Evolutionary conservation across 2,329 filamentous ascomycete species (phyloP), one percentile per base, ranked within the genome.

Genomic region (Colletotrichum paranaense): DNA sequence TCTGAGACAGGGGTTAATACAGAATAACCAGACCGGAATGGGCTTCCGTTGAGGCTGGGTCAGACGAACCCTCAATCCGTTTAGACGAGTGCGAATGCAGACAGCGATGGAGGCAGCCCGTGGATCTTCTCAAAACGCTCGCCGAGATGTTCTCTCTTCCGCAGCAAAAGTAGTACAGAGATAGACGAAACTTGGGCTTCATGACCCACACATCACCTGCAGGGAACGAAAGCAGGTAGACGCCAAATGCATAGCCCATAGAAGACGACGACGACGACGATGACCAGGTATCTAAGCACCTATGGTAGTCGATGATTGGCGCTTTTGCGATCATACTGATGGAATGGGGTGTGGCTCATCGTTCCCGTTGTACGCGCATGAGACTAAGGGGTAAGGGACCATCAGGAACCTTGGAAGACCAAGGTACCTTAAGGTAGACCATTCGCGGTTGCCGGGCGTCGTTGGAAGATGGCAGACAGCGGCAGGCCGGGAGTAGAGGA

Each of bases 51-150:
- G 55, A 14, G 42, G 8, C 42, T 9, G 22, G 12, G 56, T 46
- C 49, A 56, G 68, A 70, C 62, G 30, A 46, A 16, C 38, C 2
- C 38, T 16, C 38, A 42, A 16, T 2, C 56, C 26, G 19, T 14
- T 22, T 55, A 46, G 62, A 49, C 55, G 68, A 71, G 57, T 67
- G 62, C 42, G 67, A 28, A 49, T 38, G 35, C 12, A 30, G 30
- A 9, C 11, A 57, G 26, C 9, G 22, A 55, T 22, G 22, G 60
- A 42, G 30, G 62, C 38, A 30, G 9, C 35, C 35, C 11, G 24
- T 32, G 32, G 24, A 16, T 26, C 55, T 42, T n/a, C 14, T 24
- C 26, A 16, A 42, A 28, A 8, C 19, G 46, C 24, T 56, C 35
- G 56, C 63, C 49, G 46, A 42, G 49, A 35, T 22, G n/a, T 68